These are phyloP conservation scores for Blastocystis sp. DNA, from an alignment of 352 stramenopile genomes.

Conservation along the genomic window DNA sequence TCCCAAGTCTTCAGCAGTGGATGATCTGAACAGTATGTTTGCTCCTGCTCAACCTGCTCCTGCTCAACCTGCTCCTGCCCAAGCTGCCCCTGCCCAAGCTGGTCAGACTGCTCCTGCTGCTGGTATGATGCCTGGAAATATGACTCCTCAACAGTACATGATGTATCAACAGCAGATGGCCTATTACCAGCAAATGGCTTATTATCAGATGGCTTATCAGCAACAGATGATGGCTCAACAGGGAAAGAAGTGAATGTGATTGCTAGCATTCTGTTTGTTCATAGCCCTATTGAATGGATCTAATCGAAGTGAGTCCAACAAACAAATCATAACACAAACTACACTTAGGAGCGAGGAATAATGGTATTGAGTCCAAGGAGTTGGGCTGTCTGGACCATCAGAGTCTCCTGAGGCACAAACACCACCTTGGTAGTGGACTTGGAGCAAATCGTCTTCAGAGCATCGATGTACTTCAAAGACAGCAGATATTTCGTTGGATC, in stretches of 20 bases:
- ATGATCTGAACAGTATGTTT: too few relatives aligned
- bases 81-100: background rate
- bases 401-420: conserved; percentile 65
- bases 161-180: conserved; percentile 44
- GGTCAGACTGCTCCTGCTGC: background rate
- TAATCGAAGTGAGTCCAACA: too few relatives aligned
- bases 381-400: conserved; percentile 65
- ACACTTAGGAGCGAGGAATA: background rate
- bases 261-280: background rate
- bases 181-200: conserved; percentile 52
- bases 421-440: conserved; percentile 61
- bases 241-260: conserved; percentile 33
- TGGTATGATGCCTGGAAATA: conserved; percentile 14
- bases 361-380: conserved; percentile 65
- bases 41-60: too few relatives aligned
- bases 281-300: too few relatives aligned
- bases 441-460: conserved; percentile 62
- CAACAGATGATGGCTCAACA: conserved; percentile 55
- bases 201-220: conserved; percentile 52
- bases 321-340: too few relatives aligned
- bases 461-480: conserved; percentile 68
- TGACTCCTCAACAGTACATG: conserved; percentile 42
- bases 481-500: conserved; percentile 66
- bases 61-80: conserved; percentile 10
- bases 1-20: too few relatives aligned